Evolutionary conservation across 352 stramenopile genomes (phyloP).

Genomic region (Thraustochytrium striatum): DNA sequence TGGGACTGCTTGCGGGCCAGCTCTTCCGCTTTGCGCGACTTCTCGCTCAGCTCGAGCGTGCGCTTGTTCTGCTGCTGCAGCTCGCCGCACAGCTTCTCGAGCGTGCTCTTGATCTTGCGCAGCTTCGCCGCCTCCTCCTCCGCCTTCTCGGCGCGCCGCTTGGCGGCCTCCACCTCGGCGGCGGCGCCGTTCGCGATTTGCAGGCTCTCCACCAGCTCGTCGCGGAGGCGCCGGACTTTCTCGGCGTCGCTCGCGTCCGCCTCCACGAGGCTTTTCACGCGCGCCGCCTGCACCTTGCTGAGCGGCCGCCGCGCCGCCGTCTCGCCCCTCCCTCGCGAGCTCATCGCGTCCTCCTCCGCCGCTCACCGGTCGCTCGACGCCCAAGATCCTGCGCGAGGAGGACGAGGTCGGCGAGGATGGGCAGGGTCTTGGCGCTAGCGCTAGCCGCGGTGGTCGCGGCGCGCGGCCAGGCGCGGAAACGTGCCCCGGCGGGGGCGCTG

Average conservation of each 20-base stretch:
- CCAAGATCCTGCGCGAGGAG: no score
- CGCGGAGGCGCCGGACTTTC: not conserved
- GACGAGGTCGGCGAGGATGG: no score
- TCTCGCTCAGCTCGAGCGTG: not conserved
- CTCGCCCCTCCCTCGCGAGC: no score
- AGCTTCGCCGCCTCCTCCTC: not conserved
- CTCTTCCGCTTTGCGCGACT: not conserved
- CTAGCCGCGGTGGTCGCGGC: no score
- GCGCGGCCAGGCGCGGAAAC: no score
- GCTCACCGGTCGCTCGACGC: no score
- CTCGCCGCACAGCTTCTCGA: conserved; percentile 19
- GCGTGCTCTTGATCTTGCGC: not conserved
- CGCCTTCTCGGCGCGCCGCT: not conserved
- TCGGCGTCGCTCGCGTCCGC: not conserved
- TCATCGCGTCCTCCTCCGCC: no score
- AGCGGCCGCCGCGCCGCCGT: no score
- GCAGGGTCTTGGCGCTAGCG: no score
- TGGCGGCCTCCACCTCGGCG: not conserved
- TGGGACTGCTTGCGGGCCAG: not conserved
- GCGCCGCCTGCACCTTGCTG: no score
- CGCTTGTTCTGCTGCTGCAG: conserved; percentile 32
- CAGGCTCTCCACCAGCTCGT: not conserved
- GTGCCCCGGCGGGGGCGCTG: no score
- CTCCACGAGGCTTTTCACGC: no score
- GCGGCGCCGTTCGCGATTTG: not conserved